Evolutionary conservation across 306 rosid species (phyloP).

Genomic region (Sindora glabra): DNA sequence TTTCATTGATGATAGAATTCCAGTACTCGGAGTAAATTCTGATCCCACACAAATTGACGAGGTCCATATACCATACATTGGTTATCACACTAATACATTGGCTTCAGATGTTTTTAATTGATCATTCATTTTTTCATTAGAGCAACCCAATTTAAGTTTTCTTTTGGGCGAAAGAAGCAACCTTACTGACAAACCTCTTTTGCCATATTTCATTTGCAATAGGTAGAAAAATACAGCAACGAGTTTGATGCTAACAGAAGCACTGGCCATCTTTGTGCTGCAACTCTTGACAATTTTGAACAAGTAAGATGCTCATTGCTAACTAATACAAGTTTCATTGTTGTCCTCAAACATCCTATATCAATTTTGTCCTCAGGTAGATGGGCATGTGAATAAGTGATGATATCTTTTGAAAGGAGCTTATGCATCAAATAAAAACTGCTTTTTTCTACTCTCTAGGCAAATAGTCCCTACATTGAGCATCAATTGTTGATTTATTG

Average conservation of each 20-base stretch:
- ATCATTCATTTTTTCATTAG: slow-evolving; percentile 6
- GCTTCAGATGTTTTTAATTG: not conserved
- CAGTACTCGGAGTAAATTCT: slow-evolving; percentile 91
- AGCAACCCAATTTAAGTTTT: not conserved
- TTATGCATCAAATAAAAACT: not conserved
- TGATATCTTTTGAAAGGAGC: not conserved
- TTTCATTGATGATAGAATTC: slow-evolving; percentile 65
- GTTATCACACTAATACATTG: not conserved
- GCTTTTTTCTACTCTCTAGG: too few species aligned
- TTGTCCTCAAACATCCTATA: too few species aligned
- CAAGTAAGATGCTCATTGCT: slow-evolving; percentile 39
- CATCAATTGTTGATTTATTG: not conserved
- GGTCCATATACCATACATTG: slow-evolving; percentile 33
- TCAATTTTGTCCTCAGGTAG: not conserved
- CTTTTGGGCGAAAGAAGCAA: not conserved
- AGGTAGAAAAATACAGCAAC: slow-evolving; percentile 55
- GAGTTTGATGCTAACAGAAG: slow-evolving; percentile 85
- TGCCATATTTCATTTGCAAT: slow-evolving; percentile 11
- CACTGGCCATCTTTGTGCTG: slow-evolving; percentile 79
- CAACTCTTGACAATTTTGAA: slow-evolving; percentile 69
- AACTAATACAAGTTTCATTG: not conserved
- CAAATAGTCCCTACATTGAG: not conserved
- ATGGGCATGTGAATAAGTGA: not conserved
- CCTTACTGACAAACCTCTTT: not conserved
- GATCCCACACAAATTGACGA: slow-evolving; percentile 76